Base-by-base conservation (phyloP, 75 land plant genomes). In the Chamaecyparis obtusa region DNA sequence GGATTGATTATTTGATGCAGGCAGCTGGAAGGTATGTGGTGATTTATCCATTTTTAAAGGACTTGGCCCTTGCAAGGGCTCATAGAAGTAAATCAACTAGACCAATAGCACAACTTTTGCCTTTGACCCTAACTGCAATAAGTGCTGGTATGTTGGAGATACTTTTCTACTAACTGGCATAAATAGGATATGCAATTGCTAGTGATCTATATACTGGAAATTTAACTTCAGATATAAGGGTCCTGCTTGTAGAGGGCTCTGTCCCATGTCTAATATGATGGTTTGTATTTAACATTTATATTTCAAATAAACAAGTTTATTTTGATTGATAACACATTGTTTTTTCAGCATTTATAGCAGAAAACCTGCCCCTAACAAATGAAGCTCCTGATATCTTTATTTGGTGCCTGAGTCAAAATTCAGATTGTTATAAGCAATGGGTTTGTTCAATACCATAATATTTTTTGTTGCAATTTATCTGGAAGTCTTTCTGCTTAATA, bases 11-110 rank as follows among this genome's bases (percentile, higher is more conserved):
- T 79, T 76, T 76, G 71, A 67, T 86, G 14, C 91, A 97, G 99
- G 99, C 96, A 19, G 90, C 96, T 74, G 99, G 96, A 87, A 96
- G 99, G 90, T 98, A 95, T 94, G 94, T 92, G 83, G 91, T 92
- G 19, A 87, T 94, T 9, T 98, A 98, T 90, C 99, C 99, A 16
- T 86, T 88, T 13, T 85, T 98, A 16, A 98, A 93, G 83, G 99
- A 95, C 89, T 88, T 98, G 79, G 95, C 99, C 44, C 93, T 98
- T 57, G 93, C 96, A 64, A 99, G 97, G 41, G 81, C 94, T 57
- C 89, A 88, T 85, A 93, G 94, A 80, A 94, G 96, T 90, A 96
- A 95, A 90, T 90, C 93, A 56, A 90, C 94, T 83, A 97, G 92
- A 78, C 94, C 95, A 88, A 96, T 95, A 9, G 90, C 99, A 2